These are phyloP conservation scores for Grigorovia humatica DNA, from an alignment of 805 yeast genomes.

Conservation along the genomic window DNA sequence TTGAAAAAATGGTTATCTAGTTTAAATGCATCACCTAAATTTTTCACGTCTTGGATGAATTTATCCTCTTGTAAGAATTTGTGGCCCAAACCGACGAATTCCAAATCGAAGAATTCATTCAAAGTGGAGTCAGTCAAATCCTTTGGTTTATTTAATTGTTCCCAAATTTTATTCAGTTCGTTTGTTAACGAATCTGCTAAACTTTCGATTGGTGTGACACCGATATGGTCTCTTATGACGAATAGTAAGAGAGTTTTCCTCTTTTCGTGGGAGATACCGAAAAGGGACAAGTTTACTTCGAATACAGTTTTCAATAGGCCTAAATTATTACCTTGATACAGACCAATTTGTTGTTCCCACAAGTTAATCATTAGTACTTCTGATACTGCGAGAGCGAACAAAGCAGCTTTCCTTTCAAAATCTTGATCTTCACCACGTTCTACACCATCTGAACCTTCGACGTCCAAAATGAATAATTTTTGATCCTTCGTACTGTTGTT, in stretches of 20 bases:
- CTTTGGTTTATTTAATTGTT: slow-evolving; percentile 59
- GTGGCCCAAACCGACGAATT: slow-evolving; percentile 75
- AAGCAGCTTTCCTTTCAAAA: slow-evolving; percentile 91
- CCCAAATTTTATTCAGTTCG: slow-evolving; percentile 76
- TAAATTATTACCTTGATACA: slow-evolving; percentile 97
- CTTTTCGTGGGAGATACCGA: slow-evolving; percentile 43
- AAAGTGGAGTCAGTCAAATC: slow-evolving; percentile 39
- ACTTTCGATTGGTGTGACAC: slow-evolving; percentile 70
- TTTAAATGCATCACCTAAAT: slow-evolving; percentile 41
- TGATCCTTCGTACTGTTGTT: neutral
- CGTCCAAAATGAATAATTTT: slow-evolving; percentile 76
- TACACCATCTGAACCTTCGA: slow-evolving; percentile 98
- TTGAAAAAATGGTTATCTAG: slow-evolving; percentile 39
- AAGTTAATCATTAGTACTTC: slow-evolving; percentile 85
- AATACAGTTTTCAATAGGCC: slow-evolving; percentile 90
- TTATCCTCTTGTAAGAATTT: slow-evolving; percentile 70
- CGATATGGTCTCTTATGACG: slow-evolving; percentile 88
- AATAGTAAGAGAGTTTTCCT: slow-evolving; percentile 66
- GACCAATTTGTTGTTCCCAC: slow-evolving; percentile 96
- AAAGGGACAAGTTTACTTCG: slow-evolving; percentile 83
- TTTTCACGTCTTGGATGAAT: slow-evolving; percentile 49
- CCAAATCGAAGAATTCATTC: slow-evolving; percentile 73
- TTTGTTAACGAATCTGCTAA: slow-evolving; percentile 56
- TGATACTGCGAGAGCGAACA: slow-evolving; percentile 86
- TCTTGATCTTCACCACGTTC: slow-evolving; percentile 98